These are phyloP conservation scores for Leccinum fallax DNA, from an alignment of 1,284 basidiomycete species.

Conservation along the genomic window DNA sequence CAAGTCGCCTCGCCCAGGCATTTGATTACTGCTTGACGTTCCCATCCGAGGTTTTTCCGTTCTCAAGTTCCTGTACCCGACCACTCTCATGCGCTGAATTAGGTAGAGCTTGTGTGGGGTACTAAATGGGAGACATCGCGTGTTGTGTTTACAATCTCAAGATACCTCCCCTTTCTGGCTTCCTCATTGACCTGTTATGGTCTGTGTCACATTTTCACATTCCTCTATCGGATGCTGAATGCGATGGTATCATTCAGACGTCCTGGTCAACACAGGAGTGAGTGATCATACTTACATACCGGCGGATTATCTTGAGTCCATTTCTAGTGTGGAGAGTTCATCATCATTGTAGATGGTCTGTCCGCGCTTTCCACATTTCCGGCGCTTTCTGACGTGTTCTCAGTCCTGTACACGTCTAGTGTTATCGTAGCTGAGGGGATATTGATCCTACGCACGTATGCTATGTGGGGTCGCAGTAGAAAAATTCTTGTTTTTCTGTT, in stretches of 20 bases:
- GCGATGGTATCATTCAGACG: conserved; percentile 7
- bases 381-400: not conserved
- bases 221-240: not conserved
- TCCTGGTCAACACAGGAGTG: conserved; percentile 5
- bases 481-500: conserved; percentile 24
- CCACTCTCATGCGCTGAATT: not conserved
- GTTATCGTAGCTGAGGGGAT: conserved; percentile 24
- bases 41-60: not conserved
- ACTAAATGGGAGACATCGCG: not conserved
- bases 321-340: conserved; percentile 13
- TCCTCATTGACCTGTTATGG: not conserved
- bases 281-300: not conserved
- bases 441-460: conserved; percentile 18
- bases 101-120: not conserved
- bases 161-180: not conserved
- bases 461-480: conserved; percentile 28
- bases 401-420: conserved; percentile 17
- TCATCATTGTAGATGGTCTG: not conserved
- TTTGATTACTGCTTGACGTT: not conserved
- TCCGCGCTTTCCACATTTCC: not conserved
- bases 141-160: not conserved
- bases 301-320: not conserved
- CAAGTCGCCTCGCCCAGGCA: not conserved
- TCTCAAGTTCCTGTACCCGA: conserved; percentile 15
- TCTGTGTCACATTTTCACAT: conserved; percentile 21